Evolutionary conservation across 192 early-diverging fungal species (phyloP), one percentile per base, ranked within the genome.

Genomic region (Backusella sp.): DNA sequence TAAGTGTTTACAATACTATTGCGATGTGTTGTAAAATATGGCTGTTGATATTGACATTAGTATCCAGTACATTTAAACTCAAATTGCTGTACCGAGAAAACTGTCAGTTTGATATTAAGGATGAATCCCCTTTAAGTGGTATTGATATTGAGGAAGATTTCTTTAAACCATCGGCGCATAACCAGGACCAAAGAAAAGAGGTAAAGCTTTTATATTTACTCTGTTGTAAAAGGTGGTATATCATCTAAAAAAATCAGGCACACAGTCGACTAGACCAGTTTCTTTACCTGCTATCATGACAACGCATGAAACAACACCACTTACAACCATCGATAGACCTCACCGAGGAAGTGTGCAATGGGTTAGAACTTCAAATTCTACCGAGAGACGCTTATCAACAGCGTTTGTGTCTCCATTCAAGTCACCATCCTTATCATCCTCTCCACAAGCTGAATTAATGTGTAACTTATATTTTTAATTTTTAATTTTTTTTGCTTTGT

Each of bases 101-200:
- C 26, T 92, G 90, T 77, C 91, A 95, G 37, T 94, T 95, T 78
- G 87, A 92, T 73, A 82, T 85, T 8, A 90, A 92, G 62, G 73
- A 82, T 11, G 77, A 87, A 4, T 23, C 87, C 21, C 83, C 81
- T 78, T 75, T 80, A 6, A 80, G 77, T 9, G 84, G 87, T 36
- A 73, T 84, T 8, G 91, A 92, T 66, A 82, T 92, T 79, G 91
- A 93, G 35, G 90, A 91, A 74, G 81, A 93, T 39, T 93, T 87
- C 81, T 93, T 93, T 85, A 82, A 84, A 3, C 86, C 85, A 21
- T 85, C 85, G 67, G 79, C n/a, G 8, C 53, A 21, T 6, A 21
- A 62, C 12, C 56, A 62, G 23, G 56, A 28, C 12, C 56, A 62
- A 28, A 62, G 56, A 26, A 62, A 62, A 62, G 56, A 62, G 56